Evolutionary conservation across 1,284 basidiomycete species (phyloP), one percentile per base, ranked within the genome.

Genomic region (Pseudozyma hubeiensis): DNA sequence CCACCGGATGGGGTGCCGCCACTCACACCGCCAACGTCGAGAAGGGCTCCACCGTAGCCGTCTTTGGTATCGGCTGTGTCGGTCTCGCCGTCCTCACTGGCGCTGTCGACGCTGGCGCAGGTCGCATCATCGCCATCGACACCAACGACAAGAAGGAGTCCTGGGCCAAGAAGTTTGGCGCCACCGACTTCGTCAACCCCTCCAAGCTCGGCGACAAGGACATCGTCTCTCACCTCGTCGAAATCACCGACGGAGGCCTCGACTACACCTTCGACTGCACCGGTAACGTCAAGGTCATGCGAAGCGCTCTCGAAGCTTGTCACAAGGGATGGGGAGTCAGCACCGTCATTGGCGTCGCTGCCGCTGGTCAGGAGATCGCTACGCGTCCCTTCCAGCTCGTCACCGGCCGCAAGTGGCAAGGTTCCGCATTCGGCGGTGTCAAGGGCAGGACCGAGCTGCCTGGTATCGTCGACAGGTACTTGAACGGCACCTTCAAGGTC

Each of bases 401-500:
- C 33, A 99, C 97, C 54, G 97, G 97, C 62, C 91, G 97, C 93
- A 91, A 90, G 60, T 98, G 97, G 96, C 91, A 94, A 82, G 97
- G 97, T 47, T 89, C 89, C 45, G 97, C 97, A 0, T 99, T 99
- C 80, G 97, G 97, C 75, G 97, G 97, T 70, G 95, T 99, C 76
- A 99, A 98, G 87, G 97, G 96, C 45, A 90, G 96, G 63, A 94
- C 94, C 40, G 95, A 98, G 86, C 64, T 79, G 56, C 80, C 81
- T 6, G 82, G 80, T 29, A 48, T 84, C 31, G 77, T 81, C 6
- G 74, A 84, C 6, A 71, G 85, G 44, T 84, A 84, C 62, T 55
- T 84, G 54, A 66, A 79, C 31, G 79, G 79, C 54, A 77, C 80
- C 37, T 84, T 85, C 62, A 78, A 78, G 61, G 80, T 86, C 46